Evolutionary conservation across 2,329 filamentous ascomycete species (phyloP), one percentile per base, ranked within the genome.

Genomic region (Periconia digitata): DNA sequence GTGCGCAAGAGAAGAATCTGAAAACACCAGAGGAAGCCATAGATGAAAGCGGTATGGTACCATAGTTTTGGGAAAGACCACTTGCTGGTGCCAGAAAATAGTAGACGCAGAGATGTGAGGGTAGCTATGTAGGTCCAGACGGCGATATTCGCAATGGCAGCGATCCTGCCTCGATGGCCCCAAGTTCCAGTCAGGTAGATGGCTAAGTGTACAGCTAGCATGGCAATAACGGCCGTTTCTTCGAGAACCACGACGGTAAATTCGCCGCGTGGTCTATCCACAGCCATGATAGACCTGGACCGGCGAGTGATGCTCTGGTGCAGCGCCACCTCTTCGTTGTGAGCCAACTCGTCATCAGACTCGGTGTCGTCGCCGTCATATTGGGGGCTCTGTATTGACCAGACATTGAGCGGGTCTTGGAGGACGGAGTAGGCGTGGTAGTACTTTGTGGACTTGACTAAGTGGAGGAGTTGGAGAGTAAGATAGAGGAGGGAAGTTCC

Each of bases 21-120:
- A 63, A 92, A 85, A 5, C 94, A 64, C 90, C 92, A 99, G 68
- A 92, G 86, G 45, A 85, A 76, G 46, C 82, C 81, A 71, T 99
- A 99, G 45, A 99, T 84, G 54, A 81, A 74, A 17, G 90, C 88
- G 0, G 94, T 97, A 72, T 99, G 94, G 66, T 92, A 92, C 94
- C 94, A 99, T 8, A 97, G 76, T 49, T 82, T 79, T 8, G 87
- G 86, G 13, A 94, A 71, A 70, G 90, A 79, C 77, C 83, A 62
- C 74, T 83, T 73, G 76, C 84, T 71, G 38, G 75, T 72, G 46
- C 74, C 78, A 71, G 86, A 72, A 79, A 83, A 73, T 73, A 85
- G 62, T 43, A 96, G 76, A 27, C 94, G 85, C 37, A 91, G 74
- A 17, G 84, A 82, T 13, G 85, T 85, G 49, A 99, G 80, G 15